A percentile compares a stretch with the other conserved stretches of the same genome.
Evolutionary conservation across 129 eudicot genomes (phyloP).

Genomic region (Solidago caesia): DNA sequence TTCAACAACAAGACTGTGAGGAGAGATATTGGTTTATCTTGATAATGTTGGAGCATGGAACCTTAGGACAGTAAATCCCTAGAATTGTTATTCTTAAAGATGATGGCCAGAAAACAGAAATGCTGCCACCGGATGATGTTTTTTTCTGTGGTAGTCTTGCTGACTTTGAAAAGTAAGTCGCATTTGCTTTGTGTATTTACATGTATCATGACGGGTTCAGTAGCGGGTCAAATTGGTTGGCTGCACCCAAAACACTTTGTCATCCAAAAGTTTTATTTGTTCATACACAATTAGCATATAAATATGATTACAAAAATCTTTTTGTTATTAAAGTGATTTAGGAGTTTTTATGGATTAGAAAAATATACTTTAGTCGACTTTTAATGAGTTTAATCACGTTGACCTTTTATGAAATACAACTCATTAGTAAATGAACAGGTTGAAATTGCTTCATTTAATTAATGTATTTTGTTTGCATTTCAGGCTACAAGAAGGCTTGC

Average conservation of each 20-base stretch:
- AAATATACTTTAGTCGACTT: not conserved
- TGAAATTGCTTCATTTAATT: not conserved
- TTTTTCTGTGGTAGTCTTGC: constrained; percentile 82
- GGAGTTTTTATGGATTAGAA: not conserved
- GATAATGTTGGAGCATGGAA: constrained; percentile 98
- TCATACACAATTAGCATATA: too few species aligned
- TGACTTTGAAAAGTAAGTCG: constrained; percentile 61
- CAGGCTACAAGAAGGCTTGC: constrained; percentile 43
- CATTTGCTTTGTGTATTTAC: not conserved
- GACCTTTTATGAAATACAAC: not conserved
- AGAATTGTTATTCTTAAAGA: constrained; percentile 74
- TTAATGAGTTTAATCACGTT: not conserved
- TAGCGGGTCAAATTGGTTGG: not conserved
- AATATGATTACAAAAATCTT: too few species aligned
- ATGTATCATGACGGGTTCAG: not conserved
- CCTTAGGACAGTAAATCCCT: constrained; percentile 77
- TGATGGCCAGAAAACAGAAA: constrained; percentile 59
- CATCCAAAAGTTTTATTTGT: too few species aligned
- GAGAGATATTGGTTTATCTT: constrained; percentile 56
- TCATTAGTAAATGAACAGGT: not conserved
- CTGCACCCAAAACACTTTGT: not conserved
- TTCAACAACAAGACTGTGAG: constrained; percentile 38
- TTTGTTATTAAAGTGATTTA: not conserved
- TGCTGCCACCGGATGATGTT: constrained; percentile 69
- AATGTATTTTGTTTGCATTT: constrained; percentile 5